phyloP scores from a whole-genome alignment of 495 filamentous ascomycete genomes.

The Aspergillus steynii region DNA sequence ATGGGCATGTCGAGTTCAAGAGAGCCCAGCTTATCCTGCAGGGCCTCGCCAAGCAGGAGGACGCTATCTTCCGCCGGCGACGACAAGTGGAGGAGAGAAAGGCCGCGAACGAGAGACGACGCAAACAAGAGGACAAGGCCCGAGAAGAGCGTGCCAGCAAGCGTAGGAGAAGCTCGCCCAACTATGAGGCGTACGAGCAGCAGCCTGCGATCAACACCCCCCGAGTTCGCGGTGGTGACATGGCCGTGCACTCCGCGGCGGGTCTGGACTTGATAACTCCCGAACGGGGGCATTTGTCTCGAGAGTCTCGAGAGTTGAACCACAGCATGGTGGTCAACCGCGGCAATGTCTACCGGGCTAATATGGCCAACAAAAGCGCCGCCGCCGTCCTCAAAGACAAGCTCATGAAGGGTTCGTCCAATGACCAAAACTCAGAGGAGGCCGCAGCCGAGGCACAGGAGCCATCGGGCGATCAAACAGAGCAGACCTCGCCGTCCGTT shows the following conservation, averaged over 20 bases:
- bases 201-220: constrained; percentile 19
- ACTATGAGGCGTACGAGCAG: constrained; percentile 38
- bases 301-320: constrained; percentile 65
- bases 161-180: constrained; percentile 47
- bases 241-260: constrained; percentile 40
- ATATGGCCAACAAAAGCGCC: constrained; percentile 90
- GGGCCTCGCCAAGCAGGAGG: constrained; percentile 91
- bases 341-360: constrained; percentile 70
- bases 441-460: constrained; percentile 19
- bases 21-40: constrained; percentile 85
- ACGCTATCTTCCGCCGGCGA: constrained; percentile 86
- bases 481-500: constrained; percentile 43
- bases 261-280: constrained; percentile 61
- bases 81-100: constrained; percentile 79
- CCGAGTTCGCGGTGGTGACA: constrained; percentile 31
- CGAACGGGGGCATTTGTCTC: constrained; percentile 55
- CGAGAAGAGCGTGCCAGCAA: constrained; percentile 49
- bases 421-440: constrained; percentile 19
- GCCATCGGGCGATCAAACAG: constrained; percentile 21
- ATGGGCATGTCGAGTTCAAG: constrained; percentile 86
- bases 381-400: constrained; percentile 85
- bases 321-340: constrained; percentile 88
- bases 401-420: constrained; percentile 54
- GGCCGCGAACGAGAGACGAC: constrained; percentile 72
- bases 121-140: constrained; percentile 66